Evolutionary conservation across 202 grass and related monocot species (phyloP), one percentile per base, ranked within the genome.

Genomic region (Schoenoplectus triqueter): DNA sequence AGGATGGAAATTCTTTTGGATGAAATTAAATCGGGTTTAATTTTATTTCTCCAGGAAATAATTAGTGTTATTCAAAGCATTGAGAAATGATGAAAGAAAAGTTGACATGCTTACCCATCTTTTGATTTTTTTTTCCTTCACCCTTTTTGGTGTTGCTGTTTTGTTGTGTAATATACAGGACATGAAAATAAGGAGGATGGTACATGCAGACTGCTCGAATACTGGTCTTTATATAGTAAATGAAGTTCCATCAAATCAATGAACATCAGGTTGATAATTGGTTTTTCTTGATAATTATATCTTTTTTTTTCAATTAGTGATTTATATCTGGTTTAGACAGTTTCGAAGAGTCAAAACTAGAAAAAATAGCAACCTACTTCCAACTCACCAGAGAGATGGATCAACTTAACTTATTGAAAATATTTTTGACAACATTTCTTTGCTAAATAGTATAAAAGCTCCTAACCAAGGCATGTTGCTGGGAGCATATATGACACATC

Each of bases 81-180:
- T 56, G 81, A 69, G 81, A 70, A 70, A 62, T 70, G 52, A 7
- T 70, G 81, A 83, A 69, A 83, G 66, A 20, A 70, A 69, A 68
- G 15, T 14, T 22, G 45, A 67, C 40, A 81, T 19, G 64, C 49
- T 48, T 31, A 52, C 50, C 31, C 52, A 54, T 67, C 49, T 83
- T 82, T 83, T 69, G 19, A 31, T 31, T 31, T 31, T 31, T 31
- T 41, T 39, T 69, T 83, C 51, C 49, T 57, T 66, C 45, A 18
- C 45, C 66, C 39, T 59, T 83, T 83, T 83, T 83, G 62, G 49
- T 83, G 51, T 83, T 83, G 59, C 59, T 82, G 45, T 82, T 82
- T 82, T 67, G 80, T 68, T 59, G 81, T 83, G 81, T 83, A 83
- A 83, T 83, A 83, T 83, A 83, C 64, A 70, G 81, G 59, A 71